Conservation (phyloP, 208 protist genomes). For the Trypanosoma scelopori region DNA sequence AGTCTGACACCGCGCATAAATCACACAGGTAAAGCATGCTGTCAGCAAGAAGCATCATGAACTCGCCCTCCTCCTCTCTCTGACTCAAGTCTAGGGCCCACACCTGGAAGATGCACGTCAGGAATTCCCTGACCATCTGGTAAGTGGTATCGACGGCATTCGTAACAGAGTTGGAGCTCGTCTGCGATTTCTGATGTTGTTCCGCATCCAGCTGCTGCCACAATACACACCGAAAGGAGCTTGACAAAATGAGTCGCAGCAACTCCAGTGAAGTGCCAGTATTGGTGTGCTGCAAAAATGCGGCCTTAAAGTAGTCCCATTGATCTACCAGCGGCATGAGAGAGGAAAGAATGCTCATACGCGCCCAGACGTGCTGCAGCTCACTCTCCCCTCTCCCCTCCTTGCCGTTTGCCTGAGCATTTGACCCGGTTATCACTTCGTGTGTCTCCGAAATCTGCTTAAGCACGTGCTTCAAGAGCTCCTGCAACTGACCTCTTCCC, state of each 20-base stretch:
- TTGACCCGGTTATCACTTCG: not conserved
- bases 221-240: constrained; percentile 49
- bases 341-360: constrained; percentile 58
- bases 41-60: constrained; percentile 25
- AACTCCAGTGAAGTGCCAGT: constrained; percentile 25
- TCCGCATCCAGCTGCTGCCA: constrained; percentile 47
- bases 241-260: constrained; percentile 38
- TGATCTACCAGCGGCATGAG: constrained; percentile 47
- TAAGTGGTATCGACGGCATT: not conserved
- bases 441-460: constrained; percentile 36
- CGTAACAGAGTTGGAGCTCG: not conserved
- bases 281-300: constrained; percentile 20
- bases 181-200: not conserved
- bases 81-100: constrained; percentile 13
- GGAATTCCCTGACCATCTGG: constrained; percentile 31
- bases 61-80: not conserved
- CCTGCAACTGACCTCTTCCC: constrained; percentile 66
- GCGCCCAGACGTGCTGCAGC: constrained; percentile 42
- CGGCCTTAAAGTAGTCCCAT: constrained; percentile 41
- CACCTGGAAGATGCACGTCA: constrained; percentile 22
- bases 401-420: not conserved
- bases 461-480: constrained; percentile 53
- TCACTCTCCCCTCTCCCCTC: constrained; percentile 10
- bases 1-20: constrained; percentile 50
- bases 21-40: constrained; percentile 67